A percentile compares a stretch with the other conserved stretches of the same genome.
Evolutionary conservation across 2,329 filamentous ascomycete genomes (phyloP).

Genomic region (Xylariales sp.): DNA sequence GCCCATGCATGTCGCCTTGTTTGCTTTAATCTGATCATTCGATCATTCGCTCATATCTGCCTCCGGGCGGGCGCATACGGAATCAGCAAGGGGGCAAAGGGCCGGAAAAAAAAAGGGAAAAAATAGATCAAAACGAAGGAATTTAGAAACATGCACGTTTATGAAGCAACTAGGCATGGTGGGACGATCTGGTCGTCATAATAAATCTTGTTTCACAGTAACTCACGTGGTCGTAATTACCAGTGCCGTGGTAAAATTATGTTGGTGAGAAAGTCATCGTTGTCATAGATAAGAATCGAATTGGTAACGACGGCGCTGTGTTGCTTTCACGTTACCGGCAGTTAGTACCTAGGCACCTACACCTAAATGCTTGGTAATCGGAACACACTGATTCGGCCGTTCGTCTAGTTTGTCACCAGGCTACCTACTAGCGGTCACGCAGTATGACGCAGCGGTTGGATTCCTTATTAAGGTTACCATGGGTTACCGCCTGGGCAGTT

Average conservation of each 20-base stretch:
- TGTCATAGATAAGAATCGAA: not conserved
- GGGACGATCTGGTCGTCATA: not conserved
- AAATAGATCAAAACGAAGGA: no score
- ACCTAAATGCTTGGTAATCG: constrained; percentile 32
- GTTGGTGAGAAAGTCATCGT: not conserved
- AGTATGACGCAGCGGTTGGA: constrained; percentile 12
- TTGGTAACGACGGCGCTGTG: not conserved
- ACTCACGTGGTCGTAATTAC: no score
- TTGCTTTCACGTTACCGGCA: not conserved
- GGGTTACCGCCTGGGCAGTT: not conserved
- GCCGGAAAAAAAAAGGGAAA: not conserved
- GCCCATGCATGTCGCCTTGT: not conserved
- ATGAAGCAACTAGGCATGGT: not conserved
- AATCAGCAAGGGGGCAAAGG: not conserved
- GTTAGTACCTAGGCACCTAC: no score
- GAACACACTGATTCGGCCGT: constrained; percentile 23
- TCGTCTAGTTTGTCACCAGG: not conserved
- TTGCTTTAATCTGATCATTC: not conserved
- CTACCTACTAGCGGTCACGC: not conserved
- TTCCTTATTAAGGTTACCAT: not conserved
- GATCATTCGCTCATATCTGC: constrained; percentile 1
- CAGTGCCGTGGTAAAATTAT: not conserved
- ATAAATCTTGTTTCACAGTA: no score
- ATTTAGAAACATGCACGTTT: no score
- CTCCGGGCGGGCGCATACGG: constrained; percentile 10